Percentiles rank a stretch among this genome's conserved stretches.
Conservation (phyloP, 2,329 filamentous ascomycete genomes). For the Fusarium torulosum region DNA sequence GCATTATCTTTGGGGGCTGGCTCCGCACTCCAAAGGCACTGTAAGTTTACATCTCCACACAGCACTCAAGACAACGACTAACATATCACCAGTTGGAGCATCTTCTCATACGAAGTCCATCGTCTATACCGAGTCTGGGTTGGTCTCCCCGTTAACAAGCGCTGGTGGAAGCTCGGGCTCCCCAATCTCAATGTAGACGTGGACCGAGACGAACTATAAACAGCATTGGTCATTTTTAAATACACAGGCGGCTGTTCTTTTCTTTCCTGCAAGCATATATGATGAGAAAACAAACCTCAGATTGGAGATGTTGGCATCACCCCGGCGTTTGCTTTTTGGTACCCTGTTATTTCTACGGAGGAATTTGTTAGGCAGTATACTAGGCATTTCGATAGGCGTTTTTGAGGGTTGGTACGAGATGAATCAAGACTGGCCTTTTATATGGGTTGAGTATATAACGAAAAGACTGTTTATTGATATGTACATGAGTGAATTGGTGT, state of each 20-base stretch:
- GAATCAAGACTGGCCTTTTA: neutral
- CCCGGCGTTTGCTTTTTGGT: constrained; percentile 26
- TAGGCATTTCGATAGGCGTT: constrained; percentile 31
- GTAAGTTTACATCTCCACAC: constrained; percentile 66
- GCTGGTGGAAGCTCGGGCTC: constrained; percentile 61
- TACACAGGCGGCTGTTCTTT: constrained; percentile 6
- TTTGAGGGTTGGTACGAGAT: neutral
- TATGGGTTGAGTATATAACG: neutral
- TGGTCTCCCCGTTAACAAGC: constrained; percentile 64
- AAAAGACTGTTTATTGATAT: constrained; percentile 9
- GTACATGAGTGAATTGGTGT: neutral
- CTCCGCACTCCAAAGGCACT: constrained; percentile 72
- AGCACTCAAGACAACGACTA: neutral
- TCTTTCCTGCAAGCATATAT: constrained; percentile 1
- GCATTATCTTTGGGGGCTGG: constrained; percentile 79
- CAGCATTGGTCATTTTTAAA: neutral
- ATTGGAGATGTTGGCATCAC: constrained; percentile 19
- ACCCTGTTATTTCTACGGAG: neutral
- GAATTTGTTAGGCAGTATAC: neutral
- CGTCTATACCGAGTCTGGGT: constrained; percentile 65
- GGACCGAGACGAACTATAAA: constrained; percentile 61
- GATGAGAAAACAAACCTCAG: neutral
- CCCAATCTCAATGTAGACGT: constrained; percentile 56
- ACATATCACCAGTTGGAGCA: constrained; percentile 54
- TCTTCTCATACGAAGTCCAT: constrained; percentile 59